Conservation (phyloP, 345 rosid species). For the Pistacia atlantica region DNA sequence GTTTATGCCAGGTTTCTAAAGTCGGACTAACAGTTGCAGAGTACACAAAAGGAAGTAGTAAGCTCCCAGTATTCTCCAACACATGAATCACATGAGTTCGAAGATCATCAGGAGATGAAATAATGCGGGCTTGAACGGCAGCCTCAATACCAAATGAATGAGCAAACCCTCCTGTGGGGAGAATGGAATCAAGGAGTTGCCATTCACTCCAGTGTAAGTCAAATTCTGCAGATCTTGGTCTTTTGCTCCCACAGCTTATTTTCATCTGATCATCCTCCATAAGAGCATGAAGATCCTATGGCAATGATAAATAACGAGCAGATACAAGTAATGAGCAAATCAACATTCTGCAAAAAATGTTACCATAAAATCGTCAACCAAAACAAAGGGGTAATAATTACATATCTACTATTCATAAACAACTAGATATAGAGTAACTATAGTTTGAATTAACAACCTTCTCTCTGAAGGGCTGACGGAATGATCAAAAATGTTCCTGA, state of each 20-base stretch:
- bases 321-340: not conserved
- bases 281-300: not conserved
- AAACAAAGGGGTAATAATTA: too few relatives aligned
- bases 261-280: constrained; percentile 14
- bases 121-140: constrained; percentile 62
- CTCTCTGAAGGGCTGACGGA: too few relatives aligned
- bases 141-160: constrained; percentile 91
- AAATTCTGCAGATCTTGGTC: not conserved
- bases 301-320: not conserved
- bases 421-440: too few relatives aligned
- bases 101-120: constrained; percentile 53
- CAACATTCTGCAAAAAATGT: too few relatives aligned
- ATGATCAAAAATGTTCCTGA: too few relatives aligned
- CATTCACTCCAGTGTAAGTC: constrained; percentile 81
- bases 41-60: constrained; percentile 79
- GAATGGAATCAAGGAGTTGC: constrained; percentile 89
- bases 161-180: constrained; percentile 92
- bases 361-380: too few relatives aligned
- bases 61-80: constrained; percentile 72
- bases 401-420: too few relatives aligned
- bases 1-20: constrained; percentile 50
- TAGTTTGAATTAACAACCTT: too few relatives aligned
- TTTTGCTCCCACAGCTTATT: not conserved
- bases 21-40: constrained; percentile 50
- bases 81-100: constrained; percentile 45